phyloP scores from a whole-genome alignment of 2,329 filamentous ascomycete genomes.

The Penicillium sp. region DNA sequence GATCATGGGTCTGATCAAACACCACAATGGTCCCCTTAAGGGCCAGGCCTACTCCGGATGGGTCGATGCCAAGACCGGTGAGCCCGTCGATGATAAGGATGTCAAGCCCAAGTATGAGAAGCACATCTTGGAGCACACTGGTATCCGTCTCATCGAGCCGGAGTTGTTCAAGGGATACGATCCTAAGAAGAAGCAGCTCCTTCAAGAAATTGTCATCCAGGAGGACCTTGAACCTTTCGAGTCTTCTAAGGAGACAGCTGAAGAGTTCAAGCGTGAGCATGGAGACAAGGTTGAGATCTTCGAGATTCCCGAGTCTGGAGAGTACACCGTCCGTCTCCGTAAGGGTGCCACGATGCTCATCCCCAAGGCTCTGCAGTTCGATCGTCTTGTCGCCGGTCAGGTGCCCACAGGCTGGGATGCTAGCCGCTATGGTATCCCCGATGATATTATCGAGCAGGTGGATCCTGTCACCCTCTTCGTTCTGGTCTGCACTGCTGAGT shows the following conservation, averaged over 20 bases:
- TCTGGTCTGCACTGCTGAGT: slow-evolving; percentile 88
- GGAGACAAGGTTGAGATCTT: slow-evolving; percentile 98
- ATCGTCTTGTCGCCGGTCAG: slow-evolving; percentile 94
- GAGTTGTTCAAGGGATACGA: slow-evolving; percentile 97
- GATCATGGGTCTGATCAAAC: slow-evolving; percentile 99
- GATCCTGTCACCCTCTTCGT: slow-evolving; percentile 95
- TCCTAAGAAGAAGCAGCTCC: slow-evolving; percentile 95
- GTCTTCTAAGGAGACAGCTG: slow-evolving; percentile 91
- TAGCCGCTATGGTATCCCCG: slow-evolving; percentile 91
- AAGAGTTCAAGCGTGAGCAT: slow-evolving; percentile 96
- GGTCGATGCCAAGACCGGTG: slow-evolving; percentile 92
- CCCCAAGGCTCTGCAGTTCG: slow-evolving; percentile 94
- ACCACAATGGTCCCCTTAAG: slow-evolving; percentile 94
- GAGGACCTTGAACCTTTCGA: slow-evolving; percentile 97
- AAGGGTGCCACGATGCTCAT: slow-evolving; percentile 95
- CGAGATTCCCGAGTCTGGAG: slow-evolving; percentile 87
- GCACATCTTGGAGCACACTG: slow-evolving; percentile 90
- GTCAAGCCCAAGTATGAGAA: slow-evolving; percentile 98
- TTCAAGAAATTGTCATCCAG: slow-evolving; percentile 96
- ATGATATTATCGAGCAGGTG: slow-evolving; percentile 96
- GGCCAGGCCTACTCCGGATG: slow-evolving; percentile 93
- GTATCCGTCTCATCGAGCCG: slow-evolving; percentile 95
- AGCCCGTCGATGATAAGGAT: slow-evolving; percentile 97
- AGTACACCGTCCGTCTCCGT: slow-evolving; percentile 91
- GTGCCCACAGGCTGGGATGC: slow-evolving; percentile 97